A percentile compares a stretch with the other conserved stretches of the same genome.
phyloP scores from a whole-genome alignment of 192 early-diverging fungal genomes.

The Rhizophagus sp. region DNA sequence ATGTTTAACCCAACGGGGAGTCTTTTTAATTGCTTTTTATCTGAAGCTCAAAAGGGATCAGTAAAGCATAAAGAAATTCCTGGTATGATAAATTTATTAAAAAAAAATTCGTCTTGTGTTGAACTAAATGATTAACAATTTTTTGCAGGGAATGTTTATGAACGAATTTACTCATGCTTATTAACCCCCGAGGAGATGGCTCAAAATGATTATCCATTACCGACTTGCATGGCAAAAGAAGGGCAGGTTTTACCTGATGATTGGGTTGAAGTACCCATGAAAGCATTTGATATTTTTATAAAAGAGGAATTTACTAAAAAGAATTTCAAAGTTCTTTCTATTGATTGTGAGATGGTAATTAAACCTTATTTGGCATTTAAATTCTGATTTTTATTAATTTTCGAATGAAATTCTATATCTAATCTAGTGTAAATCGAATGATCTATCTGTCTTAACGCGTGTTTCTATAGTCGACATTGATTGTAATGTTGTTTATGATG shows the following conservation, averaged over 20 bases:
- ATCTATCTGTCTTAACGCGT: conserved; percentile 51
- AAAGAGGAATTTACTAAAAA: not conserved
- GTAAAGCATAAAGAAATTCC: not conserved
- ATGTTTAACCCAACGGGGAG: not conserved
- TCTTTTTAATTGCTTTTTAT: not conserved
- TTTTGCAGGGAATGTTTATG: not conserved
- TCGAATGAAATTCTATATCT: not conserved
- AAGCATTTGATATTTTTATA: not conserved
- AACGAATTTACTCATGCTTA: not conserved
- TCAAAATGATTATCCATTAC: not conserved
- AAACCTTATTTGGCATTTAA: not conserved
- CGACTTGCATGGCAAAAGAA: not conserved
- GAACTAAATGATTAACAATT: not conserved
- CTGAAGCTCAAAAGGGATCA: not conserved
- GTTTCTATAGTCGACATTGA: conserved; percentile 49
- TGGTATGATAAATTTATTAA: not conserved
- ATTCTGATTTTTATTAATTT: not conserved
- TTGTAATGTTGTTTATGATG: conserved; percentile 47
- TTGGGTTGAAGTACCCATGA: not conserved
- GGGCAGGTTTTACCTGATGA: not conserved
- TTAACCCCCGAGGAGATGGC: not conserved
- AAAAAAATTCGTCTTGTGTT: not conserved
- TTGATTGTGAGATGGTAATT: conserved; percentile 68
- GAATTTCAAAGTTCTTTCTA: conserved; percentile 33
- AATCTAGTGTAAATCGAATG: conserved; percentile 35